These are phyloP conservation scores for Gentiana dahurica DNA, from an alignment of 257 asterid genomes.

Conservation along the genomic window DNA sequence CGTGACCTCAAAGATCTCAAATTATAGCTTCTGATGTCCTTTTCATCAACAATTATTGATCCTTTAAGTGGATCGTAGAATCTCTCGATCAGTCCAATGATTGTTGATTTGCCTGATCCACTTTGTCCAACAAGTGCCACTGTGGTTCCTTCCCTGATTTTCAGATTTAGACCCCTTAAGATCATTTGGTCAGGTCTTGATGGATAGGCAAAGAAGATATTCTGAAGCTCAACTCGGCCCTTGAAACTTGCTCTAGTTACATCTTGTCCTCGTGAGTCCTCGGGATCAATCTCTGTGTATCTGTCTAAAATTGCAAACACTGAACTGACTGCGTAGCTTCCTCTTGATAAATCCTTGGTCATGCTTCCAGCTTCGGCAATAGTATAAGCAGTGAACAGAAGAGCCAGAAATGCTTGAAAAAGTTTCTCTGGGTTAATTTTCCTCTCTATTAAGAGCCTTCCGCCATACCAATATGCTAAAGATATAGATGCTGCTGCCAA, in stretches of 20 bases:
- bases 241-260: conserved; percentile 21
- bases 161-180: conserved; percentile 46
- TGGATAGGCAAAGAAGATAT: conserved; percentile 53
- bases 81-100: conserved; percentile 51
- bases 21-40: conserved; percentile 42
- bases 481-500: too few relatives aligned
- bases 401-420: conserved; percentile 68
- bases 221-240: conserved; percentile 57
- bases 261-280: conserved; percentile 22
- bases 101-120: conserved; percentile 64
- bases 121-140: conserved; percentile 69
- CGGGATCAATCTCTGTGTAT: conserved; percentile 52
- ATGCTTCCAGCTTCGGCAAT: conserved; percentile 89
- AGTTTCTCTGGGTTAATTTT: conserved; percentile 45
- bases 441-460: conserved; percentile 23
- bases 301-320: conserved; percentile 64
- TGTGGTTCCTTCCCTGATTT: conserved; percentile 46
- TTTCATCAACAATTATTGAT: conserved; percentile 41
- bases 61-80: conserved; percentile 59
- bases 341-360: conserved; percentile 80
- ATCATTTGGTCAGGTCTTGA: conserved; percentile 52
- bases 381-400: conserved; percentile 75
- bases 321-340: conserved; percentile 63
- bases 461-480: too few relatives aligned
- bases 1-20: conserved; percentile 45